Evolutionary conservation across 2,329 filamentous ascomycete species (phyloP).

Genomic region (Zasmidium angulare): DNA sequence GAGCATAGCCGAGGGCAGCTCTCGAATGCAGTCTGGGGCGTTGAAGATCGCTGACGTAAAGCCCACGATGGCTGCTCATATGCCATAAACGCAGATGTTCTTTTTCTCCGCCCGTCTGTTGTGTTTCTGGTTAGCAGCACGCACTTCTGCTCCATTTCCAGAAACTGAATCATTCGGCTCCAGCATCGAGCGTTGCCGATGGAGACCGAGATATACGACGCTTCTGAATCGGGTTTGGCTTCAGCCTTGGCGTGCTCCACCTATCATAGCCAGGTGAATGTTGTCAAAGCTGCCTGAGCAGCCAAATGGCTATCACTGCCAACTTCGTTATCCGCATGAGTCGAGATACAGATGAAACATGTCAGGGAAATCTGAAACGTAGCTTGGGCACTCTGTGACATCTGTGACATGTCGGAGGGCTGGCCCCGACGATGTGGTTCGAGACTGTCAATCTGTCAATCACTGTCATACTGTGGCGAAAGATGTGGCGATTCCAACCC

Average conservation of each 20-base stretch:
- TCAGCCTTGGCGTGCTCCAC: not conserved
- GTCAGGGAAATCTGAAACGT: slow-evolving; percentile 3
- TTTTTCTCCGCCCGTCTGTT: not conserved
- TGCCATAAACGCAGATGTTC: not conserved
- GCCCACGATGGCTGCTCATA: no score
- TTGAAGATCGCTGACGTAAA: slow-evolving; percentile 11
- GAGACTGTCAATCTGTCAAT: not conserved
- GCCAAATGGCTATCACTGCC: slow-evolving; percentile 1
- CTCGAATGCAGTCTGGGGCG: not conserved
- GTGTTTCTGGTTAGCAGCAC: not conserved
- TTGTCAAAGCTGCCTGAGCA: not conserved
- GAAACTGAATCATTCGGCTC: not conserved
- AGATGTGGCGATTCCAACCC: not conserved
- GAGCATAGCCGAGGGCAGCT: slow-evolving; percentile 2
- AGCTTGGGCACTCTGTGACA: not conserved
- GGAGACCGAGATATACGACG: not conserved
- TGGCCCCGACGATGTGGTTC: not conserved
- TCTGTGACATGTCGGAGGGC: no score
- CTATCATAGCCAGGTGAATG: not conserved
- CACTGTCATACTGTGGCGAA: not conserved
- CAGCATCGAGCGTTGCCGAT: not conserved
- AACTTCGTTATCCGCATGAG: not conserved
- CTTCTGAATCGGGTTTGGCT: not conserved
- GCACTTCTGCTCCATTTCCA: not conserved
- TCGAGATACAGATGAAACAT: slow-evolving; percentile 8